Base-by-base conservation (phyloP, 2,329 filamentous ascomycete species). In the Trematosphaeria pertusa region DNA sequence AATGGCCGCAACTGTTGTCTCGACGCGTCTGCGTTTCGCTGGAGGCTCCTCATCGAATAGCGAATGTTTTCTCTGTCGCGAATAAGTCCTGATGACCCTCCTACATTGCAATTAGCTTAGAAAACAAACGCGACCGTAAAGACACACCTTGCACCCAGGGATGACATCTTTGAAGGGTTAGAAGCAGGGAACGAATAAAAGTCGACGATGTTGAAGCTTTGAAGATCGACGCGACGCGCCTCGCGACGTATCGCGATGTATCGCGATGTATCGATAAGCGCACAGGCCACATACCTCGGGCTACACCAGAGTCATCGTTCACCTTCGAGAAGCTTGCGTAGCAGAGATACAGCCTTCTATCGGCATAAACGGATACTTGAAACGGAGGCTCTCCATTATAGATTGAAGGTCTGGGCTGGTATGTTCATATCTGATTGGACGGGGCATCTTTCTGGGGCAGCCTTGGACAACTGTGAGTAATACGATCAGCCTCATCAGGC, bases 1-100 rank as follows among this genome's bases (percentile, higher is more conserved):
- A 22, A 30, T 30, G 28, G 36, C 41, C 36, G 54, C 49, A 30
- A 36, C 20, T 7, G 43, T 35, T 12, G 38, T 46, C 31, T 60
- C 62, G 56, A 73, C 61, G 64, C 71, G 67, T 61, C 67, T 59
- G 41, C 69, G 70, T 49, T 73, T 73, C 24, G 61, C 52, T 8
- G 67, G 58, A 17, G 67, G 66, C 46, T 70, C 68, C 34, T 63
- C 64, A 47, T 67, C 60, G 44, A 57, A 54, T 15, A 64, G 42
- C 28, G 61, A 48, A 37, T 53, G 61, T 52, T 65, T 69, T 35
- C 54, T 58, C 37, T 65, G 62, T 53, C 70, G 70, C 47, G 70
- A 67, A 53, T 73, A 73, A 5, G 70, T 73, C 38, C 56, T 61
- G 19, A 67, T 50, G 12, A 58, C 43, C 44, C 67, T 71, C 33